phyloP scores from a whole-genome alignment of 768 basidiomycete genomes.

The Kockovaella imperatae region DNA sequence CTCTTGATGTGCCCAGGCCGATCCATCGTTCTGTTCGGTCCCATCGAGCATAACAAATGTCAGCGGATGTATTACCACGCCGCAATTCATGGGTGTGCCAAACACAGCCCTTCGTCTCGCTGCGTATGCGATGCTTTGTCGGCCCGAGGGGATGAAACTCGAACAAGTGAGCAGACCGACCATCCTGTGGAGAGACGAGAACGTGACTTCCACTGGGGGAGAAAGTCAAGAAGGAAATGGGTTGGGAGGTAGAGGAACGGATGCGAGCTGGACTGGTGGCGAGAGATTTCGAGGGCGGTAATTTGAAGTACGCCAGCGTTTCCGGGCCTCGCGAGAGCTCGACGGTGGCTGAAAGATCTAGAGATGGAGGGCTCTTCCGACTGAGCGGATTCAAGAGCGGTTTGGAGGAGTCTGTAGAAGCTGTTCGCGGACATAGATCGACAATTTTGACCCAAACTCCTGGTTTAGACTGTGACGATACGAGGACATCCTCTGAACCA shows the following conservation, averaged over 20 bases:
- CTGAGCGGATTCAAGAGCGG: too few species aligned
- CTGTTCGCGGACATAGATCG: conserved; percentile 18
- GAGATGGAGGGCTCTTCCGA: background rate
- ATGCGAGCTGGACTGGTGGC: background rate
- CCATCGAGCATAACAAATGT: conserved; percentile 55
- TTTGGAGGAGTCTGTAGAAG: background rate
- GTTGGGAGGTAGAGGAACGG: background rate
- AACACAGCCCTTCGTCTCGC: conserved; percentile 17
- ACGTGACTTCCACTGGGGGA: conserved; percentile 26
- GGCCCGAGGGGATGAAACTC: conserved; percentile 23
- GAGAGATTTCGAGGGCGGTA: conserved; percentile 15
- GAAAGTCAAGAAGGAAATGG: conserved; percentile 22
- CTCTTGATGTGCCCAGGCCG: conserved; percentile 54
- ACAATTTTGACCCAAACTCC: conserved; percentile 34
- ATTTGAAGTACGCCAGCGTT: conserved; percentile 28
- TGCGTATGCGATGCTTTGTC: background rate
- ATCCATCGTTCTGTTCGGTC: conserved; percentile 60
- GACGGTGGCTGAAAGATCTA: background rate
- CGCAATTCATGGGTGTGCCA: conserved; percentile 62
- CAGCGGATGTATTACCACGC: conserved; percentile 63
- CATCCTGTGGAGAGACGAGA: conserved; percentile 25
- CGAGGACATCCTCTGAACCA: conserved; percentile 16
- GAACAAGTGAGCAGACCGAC: conserved; percentile 26
- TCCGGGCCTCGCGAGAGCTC: background rate
- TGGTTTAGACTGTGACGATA: background rate